Base-by-base conservation (phyloP, 106 monocot genomes). In the Agapanthus africanus region DNA sequence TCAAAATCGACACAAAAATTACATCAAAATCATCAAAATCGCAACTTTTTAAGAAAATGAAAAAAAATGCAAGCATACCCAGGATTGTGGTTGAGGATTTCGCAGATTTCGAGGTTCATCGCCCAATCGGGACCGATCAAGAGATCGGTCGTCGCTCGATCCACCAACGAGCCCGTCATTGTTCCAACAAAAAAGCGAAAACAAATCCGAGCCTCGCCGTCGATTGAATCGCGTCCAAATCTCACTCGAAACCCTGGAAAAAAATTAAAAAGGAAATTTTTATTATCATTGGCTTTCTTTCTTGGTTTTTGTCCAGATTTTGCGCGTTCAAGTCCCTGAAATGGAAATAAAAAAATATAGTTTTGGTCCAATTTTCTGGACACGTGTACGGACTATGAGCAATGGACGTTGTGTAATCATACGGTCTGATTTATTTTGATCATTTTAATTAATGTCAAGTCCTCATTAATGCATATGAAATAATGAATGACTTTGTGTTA, bases 71-170 rank as follows among this genome's bases (percentile, higher is more conserved):
- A 30, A 66, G n/a, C 32, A 22, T 59, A 75, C 75, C 67, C 68
- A 1, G 67, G 75, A 35, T 75, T 59, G 32, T 40, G 67, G 59
- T 75, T 75, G 40, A 75, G 67, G 33, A 67, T 46, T 14, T 68
- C 75, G 59, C 75, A 75, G 40, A 75, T 75, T 38, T 75, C 75
- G 13, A 75, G 56, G 68, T 75, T 75, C 75, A 75, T 33, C 0
- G 75, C 67, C 75, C 75, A 75, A 60, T 75, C 75, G 23, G 68
- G 59, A 18, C 75, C 75, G 16, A 75, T 75, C 52, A 75, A 54
- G 23, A 59, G 37, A 26, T 75, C 75, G 34, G 31, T 75, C 25
- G 75, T 75, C 52, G 75, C 75, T 21, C 75, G 75, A 75, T 60
- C 75, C 40, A 56, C 75, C 67, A 75, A 36, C 41, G 67, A 54